A percentile compares a stretch with the other conserved stretches of the same genome.
Conservation (phyloP, 129 eudicot species). For the Artemisia annua region DNA sequence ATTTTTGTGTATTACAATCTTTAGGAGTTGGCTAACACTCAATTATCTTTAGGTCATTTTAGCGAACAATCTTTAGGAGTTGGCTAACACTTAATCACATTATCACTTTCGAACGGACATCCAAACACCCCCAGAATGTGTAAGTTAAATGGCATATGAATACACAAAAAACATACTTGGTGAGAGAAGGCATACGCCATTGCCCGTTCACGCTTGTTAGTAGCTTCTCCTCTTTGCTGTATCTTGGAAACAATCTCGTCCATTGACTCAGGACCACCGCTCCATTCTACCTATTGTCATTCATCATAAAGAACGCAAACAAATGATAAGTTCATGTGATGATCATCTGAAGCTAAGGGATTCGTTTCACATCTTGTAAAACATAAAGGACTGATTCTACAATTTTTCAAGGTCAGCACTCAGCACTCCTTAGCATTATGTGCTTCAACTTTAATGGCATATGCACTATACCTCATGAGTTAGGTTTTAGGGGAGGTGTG, state of each 20-base stretch:
- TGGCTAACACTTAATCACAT: neutral
- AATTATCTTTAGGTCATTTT: neutral
- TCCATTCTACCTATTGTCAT: constrained; percentile 54
- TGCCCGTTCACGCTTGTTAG: constrained; percentile 50
- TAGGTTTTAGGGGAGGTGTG: constrained; percentile 18
- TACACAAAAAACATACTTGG: constrained; percentile 34
- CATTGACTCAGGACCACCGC: constrained; percentile 48
- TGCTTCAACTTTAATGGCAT: constrained; percentile 8
- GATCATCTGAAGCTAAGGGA: neutral
- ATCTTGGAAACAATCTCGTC: constrained; percentile 44
- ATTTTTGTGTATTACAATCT: neutral
- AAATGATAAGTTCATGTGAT: neutral
- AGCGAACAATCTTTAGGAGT: neutral
- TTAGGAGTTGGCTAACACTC: neutral
- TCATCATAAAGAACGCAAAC: neutral
- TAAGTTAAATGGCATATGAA: neutral
- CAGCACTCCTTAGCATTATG: constrained; percentile 5
- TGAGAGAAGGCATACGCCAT: constrained; percentile 70
- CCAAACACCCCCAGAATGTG: constrained; percentile 4
- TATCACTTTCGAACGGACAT: neutral
- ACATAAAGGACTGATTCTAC: constrained; percentile 1
- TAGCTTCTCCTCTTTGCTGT: constrained; percentile 51
- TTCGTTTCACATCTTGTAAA: neutral
- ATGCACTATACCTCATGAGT: neutral
- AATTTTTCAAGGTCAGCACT: constrained; percentile 9